A percentile compares a stretch with the other conserved stretches of the same genome.
phyloP scores from a whole-genome alignment of 257 asterid genomes.

The Paraleonurus japonicus region DNA sequence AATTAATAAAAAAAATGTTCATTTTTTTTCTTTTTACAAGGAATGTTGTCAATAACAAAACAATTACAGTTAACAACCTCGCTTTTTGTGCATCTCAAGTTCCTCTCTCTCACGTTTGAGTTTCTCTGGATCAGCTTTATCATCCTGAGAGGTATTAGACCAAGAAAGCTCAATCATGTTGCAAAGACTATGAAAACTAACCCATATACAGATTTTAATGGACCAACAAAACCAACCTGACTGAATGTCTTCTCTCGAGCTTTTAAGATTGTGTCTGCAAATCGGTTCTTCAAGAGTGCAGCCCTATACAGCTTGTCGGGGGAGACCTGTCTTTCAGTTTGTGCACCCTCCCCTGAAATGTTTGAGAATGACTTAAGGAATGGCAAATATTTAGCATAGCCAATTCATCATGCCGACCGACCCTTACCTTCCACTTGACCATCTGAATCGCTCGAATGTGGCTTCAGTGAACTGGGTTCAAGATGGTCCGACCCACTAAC shows the following conservation, averaged over 20 bases:
- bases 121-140: slow-evolving; percentile 72
- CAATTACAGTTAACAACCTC: slow-evolving; percentile 42
- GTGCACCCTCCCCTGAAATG: slow-evolving; percentile 56
- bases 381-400: neutral
- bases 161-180: slow-evolving; percentile 10
- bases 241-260: slow-evolving; percentile 78
- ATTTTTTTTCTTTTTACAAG: neutral
- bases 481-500: slow-evolving; percentile 58
- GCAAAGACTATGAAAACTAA: neutral
- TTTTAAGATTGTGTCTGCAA: slow-evolving; percentile 82
- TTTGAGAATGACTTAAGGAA: slow-evolving; percentile 24
- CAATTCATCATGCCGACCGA: slow-evolving; percentile 17
- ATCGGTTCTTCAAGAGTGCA: slow-evolving; percentile 71
- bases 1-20: neutral
- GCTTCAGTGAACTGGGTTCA: slow-evolving; percentile 56
- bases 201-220: neutral
- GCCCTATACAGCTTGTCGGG: slow-evolving; percentile 85
- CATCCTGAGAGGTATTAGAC: slow-evolving; percentile 44
- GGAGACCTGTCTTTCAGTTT: slow-evolving; percentile 63
- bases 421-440: slow-evolving; percentile 66
- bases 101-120: slow-evolving; percentile 80
- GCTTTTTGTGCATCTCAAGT: slow-evolving; percentile 72
- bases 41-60: neutral
- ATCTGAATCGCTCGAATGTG: slow-evolving; percentile 54
- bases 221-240: slow-evolving; percentile 47